Evolutionary conservation across 2,329 filamentous ascomycete genomes (phyloP).

Genomic region (Colletotrichum tropicale): DNA sequence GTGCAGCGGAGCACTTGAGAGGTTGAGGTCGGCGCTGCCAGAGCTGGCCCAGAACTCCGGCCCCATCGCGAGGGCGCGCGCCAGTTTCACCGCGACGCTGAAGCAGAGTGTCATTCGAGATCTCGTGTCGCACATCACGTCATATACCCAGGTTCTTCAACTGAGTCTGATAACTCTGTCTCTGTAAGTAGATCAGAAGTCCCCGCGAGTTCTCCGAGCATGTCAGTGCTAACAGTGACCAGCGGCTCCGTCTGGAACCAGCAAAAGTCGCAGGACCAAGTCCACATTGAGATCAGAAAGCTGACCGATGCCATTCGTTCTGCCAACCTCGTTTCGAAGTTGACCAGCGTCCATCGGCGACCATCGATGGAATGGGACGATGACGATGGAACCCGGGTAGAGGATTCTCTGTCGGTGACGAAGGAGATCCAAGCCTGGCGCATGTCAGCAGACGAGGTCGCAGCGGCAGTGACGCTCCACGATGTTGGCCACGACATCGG

Average conservation of each 20-base stretch:
- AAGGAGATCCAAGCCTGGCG: constrained; percentile 28
- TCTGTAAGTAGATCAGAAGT: constrained; percentile 9
- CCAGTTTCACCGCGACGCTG: constrained; percentile 23
- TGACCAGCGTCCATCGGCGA: not conserved
- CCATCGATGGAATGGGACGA: constrained; percentile 12
- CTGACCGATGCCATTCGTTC: constrained; percentile 26
- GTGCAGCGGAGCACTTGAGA: constrained; percentile 23
- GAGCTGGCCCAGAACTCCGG: constrained; percentile 21
- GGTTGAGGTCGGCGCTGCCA: constrained; percentile 24
- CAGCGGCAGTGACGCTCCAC: constrained; percentile 25
- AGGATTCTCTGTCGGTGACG: constrained; percentile 13
- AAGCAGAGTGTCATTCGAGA: constrained; percentile 26
- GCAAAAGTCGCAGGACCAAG: constrained; percentile 28
- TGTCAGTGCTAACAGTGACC: not conserved
- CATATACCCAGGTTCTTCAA: constrained; percentile 29
- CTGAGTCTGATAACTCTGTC: constrained; percentile 31
- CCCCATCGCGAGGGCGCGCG: constrained; percentile 21
- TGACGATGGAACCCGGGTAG: constrained; percentile 5
- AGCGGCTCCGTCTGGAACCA: constrained; percentile 25
- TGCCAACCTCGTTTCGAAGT: constrained; percentile 18
- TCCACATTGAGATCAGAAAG: constrained; percentile 27
- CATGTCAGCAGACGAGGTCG: constrained; percentile 29
- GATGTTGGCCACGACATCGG: constrained; percentile 13
- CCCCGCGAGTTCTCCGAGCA: not conserved
- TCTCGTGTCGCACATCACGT: constrained; percentile 25